A percentile compares a stretch with the other conserved stretches of the same genome.
phyloP scores from a whole-genome alignment of 1,139 yeast species.

The Scheffersomyces quercinus region DNA sequence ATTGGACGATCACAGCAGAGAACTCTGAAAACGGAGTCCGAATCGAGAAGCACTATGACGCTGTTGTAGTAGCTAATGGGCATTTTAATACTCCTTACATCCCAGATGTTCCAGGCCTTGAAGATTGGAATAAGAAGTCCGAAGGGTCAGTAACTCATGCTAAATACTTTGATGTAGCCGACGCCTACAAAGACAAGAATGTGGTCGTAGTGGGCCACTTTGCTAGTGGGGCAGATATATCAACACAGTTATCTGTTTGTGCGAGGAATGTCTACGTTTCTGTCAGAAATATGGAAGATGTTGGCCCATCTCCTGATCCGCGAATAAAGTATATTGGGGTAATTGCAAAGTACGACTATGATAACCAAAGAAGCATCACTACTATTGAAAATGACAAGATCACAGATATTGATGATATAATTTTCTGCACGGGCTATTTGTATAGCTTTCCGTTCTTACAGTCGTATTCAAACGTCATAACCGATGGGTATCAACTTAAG shows the following conservation, averaged over 20 bases:
- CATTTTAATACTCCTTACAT: conserved; percentile 48
- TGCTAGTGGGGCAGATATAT: conserved; percentile 50
- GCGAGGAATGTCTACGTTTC: conserved; percentile 43
- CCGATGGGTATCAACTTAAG: conserved; percentile 34
- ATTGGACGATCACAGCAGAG: conserved; percentile 19
- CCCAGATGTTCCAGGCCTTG: conserved; percentile 44
- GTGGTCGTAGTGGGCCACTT: conserved; percentile 50
- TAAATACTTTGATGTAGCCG: conserved; percentile 38
- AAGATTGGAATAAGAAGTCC: conserved; percentile 33
- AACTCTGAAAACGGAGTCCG: conserved; percentile 16
- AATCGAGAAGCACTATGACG: conserved; percentile 32
- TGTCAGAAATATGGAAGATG: conserved; percentile 22
- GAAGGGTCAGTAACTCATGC: conserved; percentile 44
- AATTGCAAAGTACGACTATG: conserved; percentile 29
- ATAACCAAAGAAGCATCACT: conserved; percentile 22
- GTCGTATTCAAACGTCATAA: conserved; percentile 24
- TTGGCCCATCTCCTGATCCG: conserved; percentile 17
- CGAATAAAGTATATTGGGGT: conserved; percentile 23
- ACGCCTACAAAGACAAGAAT: conserved; percentile 30
- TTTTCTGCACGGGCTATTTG: conserved; percentile 53
- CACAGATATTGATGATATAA: conserved; percentile 34
- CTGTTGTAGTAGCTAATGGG: conserved; percentile 49
- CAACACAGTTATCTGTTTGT: conserved; percentile 42
- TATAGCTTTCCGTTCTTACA: conserved; percentile 45
- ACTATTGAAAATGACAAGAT: conserved; percentile 28